Base-by-base conservation (phyloP, 1,284 basidiomycete species). In the Pterulicium gracile region DNA sequence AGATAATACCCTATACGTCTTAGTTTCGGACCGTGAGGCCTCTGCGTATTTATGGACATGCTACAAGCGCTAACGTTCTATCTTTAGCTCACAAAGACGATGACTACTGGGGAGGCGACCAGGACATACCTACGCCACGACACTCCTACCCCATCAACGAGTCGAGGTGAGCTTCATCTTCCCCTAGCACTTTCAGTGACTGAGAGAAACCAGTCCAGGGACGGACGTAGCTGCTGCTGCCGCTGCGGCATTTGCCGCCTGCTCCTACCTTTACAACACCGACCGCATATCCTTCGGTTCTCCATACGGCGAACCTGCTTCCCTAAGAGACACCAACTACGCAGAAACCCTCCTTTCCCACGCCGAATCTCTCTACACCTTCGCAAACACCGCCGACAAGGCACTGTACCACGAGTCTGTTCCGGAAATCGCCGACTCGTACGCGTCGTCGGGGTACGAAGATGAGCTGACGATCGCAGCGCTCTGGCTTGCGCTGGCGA, bases 61-160 rank as follows among this genome's bases (percentile, higher is more conserved):
- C 13, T 17, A 17, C 32, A 39, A 14, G 48, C 15, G 24, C 50
- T 21, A 45, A 40, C 43, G 19, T 42, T 24, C 24, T 35, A 35
- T 17, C 46, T 43, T 44, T 43, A 77, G 77, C 67, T 14, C 57
- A 74, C 43, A 55, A 75, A 20, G 87, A 93, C 61, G 77, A 88
- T 53, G 70, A 70, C 2, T 96, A 94, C 56, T 93, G 90, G 89
- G 89, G 93, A 45, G 89, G 89, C 2, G 92, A 96, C 56, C 71
- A 68, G 44, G 70, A 70, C 51, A 89, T 97, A 46, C 89, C 91
- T 3, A 65, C 62, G 12, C 77, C 80, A 23, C 79, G 92, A 24
- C 75, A 81, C 0, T 79, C 84, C 0, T 93, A 78, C 64, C 78
- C 81, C 54, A 79, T 96, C 55, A 91, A 92, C 50, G 63, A 72